Percentiles rank a stretch among this genome's conserved stretches.
Evolutionary conservation across 495 filamentous ascomycete genomes (phyloP).

Genomic region (Barbatosphaeria neglecta): DNA sequence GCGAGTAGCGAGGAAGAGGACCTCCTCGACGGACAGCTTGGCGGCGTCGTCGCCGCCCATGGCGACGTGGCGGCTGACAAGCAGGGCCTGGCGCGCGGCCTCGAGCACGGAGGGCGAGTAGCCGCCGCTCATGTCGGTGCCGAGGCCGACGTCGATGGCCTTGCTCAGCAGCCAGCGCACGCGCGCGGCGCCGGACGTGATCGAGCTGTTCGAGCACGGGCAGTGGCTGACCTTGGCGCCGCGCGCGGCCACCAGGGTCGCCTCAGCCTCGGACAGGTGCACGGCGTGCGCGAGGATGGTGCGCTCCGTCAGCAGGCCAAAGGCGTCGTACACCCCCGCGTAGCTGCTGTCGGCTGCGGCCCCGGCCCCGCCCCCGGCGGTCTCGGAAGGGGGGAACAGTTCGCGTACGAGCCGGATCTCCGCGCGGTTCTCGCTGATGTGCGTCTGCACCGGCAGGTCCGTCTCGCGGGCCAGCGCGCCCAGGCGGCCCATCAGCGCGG

Average conservation of each 20-base stretch:
- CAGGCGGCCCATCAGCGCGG: conserved; percentile 45
- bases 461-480: conserved; percentile 50
- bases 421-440: conserved; percentile 72
- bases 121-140: conserved; percentile 83
- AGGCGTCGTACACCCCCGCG: conserved; percentile 65
- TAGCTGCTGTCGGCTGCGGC: conserved; percentile 44
- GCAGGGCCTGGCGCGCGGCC: conserved; percentile 61
- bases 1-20: conserved; percentile 70
- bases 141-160: conserved; percentile 69
- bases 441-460: conserved; percentile 68
- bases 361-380: no score
- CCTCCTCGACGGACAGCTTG: conserved; percentile 74
- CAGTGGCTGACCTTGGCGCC: conserved; percentile 69
- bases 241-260: conserved; percentile 44
- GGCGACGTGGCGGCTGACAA: conserved; percentile 59
- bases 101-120: conserved; percentile 70
- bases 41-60: conserved; percentile 33
- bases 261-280: conserved; percentile 57
- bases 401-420: conserved; percentile 59
- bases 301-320: conserved; percentile 52
- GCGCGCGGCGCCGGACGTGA: conserved; percentile 62
- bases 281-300: conserved; percentile 85
- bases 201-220: conserved; percentile 68
- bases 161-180: conserved; percentile 62
- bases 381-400: conserved; percentile 73